Evolutionary conservation across 2,329 filamentous ascomycete species (phyloP).

Genomic region (Aureobasidium sp.): DNA sequence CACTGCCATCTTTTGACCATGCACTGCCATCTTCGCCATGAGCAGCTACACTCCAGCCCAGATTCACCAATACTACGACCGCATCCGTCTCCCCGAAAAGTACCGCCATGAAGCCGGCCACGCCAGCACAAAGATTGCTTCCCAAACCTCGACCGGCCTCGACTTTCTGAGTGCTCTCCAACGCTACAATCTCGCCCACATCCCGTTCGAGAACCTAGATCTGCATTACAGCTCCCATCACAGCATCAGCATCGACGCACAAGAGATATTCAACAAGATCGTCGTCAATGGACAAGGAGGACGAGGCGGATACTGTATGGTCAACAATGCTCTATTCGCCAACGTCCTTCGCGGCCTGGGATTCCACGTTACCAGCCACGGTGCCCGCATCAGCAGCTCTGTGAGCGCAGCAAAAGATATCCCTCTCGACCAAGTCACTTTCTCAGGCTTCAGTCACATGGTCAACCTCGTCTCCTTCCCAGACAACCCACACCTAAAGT

Average conservation of each 20-base stretch:
- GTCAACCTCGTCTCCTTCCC: conserved; percentile 35
- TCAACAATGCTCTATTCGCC: conserved; percentile 47
- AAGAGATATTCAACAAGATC: conserved; percentile 46
- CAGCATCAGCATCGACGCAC: conserved; percentile 40
- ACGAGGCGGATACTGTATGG: conserved; percentile 53
- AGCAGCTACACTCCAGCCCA: conserved; percentile 15
- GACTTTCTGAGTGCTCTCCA: conserved; percentile 21
- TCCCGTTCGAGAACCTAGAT: conserved; percentile 50
- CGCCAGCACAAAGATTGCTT: not conserved
- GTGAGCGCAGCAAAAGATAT: conserved; percentile 38
- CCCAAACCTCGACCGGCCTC: conserved; percentile 20
- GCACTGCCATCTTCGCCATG: not conserved
- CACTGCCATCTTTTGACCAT: not conserved
- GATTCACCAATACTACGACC: conserved; percentile 21
- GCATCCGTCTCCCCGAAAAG: conserved; percentile 19
- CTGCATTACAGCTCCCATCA: conserved; percentile 46
- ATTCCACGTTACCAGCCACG: conserved; percentile 35
- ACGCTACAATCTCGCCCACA: conserved; percentile 34
- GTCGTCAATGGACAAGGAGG: conserved; percentile 27
- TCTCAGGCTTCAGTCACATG: conserved; percentile 33
- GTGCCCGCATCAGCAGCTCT: conserved; percentile 33
- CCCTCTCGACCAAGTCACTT: conserved; percentile 22
- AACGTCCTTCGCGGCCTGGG: conserved; percentile 44
- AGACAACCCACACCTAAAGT: conserved; percentile 22
- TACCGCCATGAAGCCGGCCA: conserved; percentile 11